Percentiles rank a stretch among this genome's conserved stretches.
Evolutionary conservation across 2,329 filamentous ascomycete species (phyloP).

Genomic region (Penicillium sp.): DNA sequence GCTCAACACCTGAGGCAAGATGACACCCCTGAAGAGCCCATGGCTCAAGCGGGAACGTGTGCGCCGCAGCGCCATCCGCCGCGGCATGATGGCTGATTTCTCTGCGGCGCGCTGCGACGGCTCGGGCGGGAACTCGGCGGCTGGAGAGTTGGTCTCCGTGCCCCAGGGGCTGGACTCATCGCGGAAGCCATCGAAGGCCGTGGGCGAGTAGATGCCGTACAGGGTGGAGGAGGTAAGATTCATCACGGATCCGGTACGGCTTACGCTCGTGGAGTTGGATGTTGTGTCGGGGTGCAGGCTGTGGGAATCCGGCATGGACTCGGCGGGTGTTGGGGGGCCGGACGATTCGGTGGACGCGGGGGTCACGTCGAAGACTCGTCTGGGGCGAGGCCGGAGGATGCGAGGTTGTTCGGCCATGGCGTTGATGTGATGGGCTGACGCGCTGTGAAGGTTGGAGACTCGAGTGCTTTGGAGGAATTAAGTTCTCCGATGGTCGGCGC

Average conservation of each 20-base stretch:
- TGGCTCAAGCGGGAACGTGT: slow-evolving; percentile 40
- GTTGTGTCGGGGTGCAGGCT: slow-evolving; percentile 32
- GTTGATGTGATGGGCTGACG: not conserved
- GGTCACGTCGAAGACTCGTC: slow-evolving; percentile 68
- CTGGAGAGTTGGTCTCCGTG: slow-evolving; percentile 71
- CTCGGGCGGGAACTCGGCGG: slow-evolving; percentile 42
- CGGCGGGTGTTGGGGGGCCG: slow-evolving; percentile 42
- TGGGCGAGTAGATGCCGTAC: slow-evolving; percentile 83
- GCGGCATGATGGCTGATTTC: slow-evolving; percentile 35
- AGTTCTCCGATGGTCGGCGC: slow-evolving; percentile 11
- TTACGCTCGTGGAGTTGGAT: slow-evolving; percentile 49
- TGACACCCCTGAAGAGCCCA: slow-evolving; percentile 42
- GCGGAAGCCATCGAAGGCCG: slow-evolving; percentile 56
- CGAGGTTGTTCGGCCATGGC: slow-evolving; percentile 48
- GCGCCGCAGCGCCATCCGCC: slow-evolving; percentile 32
- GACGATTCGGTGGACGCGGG: slow-evolving; percentile 48
- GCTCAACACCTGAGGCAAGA: slow-evolving; percentile 60
- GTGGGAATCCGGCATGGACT: slow-evolving; percentile 37
- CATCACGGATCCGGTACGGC: slow-evolving; percentile 74
- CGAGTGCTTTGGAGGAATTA: not conserved
- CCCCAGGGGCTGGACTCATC: slow-evolving; percentile 76
- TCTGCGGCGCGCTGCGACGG: slow-evolving; percentile 33
- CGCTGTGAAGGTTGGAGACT: not conserved
- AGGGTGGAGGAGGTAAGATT: slow-evolving; percentile 90
- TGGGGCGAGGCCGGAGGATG: slow-evolving; percentile 69